phyloP scores from a whole-genome alignment of 2,329 filamentous ascomycete genomes.

The Fusarium sp. region DNA sequence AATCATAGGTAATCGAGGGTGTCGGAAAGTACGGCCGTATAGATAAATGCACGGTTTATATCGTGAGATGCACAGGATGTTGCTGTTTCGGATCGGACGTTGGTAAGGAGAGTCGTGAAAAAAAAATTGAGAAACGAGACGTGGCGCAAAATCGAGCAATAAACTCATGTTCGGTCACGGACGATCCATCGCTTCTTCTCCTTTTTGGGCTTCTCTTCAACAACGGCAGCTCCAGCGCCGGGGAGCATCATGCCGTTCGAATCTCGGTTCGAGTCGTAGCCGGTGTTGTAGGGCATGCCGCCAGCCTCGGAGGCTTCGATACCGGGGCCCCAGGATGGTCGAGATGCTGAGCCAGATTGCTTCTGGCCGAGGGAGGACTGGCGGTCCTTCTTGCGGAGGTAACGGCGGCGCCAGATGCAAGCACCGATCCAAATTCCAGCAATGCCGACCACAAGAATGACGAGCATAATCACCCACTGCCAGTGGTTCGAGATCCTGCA shows the following conservation, averaged over 20 bases:
- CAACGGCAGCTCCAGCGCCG: conserved; percentile 22
- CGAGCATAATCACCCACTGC: conserved; percentile 85
- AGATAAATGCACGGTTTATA: conserved; percentile 35
- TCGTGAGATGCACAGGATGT: conserved; percentile 29
- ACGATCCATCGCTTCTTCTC: conserved; percentile 63
- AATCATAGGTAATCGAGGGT: conserved; percentile 26
- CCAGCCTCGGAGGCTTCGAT: conserved; percentile 39
- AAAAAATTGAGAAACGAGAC: conserved; percentile 7
- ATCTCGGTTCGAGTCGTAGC: conserved; percentile 43
- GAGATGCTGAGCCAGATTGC: conserved; percentile 52
- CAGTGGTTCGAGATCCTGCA: conserved; percentile 76
- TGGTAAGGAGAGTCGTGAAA: conserved; percentile 23
- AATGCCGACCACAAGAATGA: conserved; percentile 78
- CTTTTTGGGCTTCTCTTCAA: conserved; percentile 48
- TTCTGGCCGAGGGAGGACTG: conserved; percentile 53
- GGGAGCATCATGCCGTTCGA: conserved; percentile 41
- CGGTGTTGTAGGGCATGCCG: conserved; percentile 46
- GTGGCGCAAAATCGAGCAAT: background rate
- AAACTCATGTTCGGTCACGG: conserved; percentile 54
- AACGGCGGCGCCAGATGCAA: conserved; percentile 78
- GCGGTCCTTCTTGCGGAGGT: conserved; percentile 76
- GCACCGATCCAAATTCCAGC: conserved; percentile 74
- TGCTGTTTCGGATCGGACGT: conserved; percentile 15
- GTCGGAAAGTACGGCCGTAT: conserved; percentile 37
- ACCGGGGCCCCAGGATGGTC: conserved; percentile 52